Conservation (phyloP, 2,329 filamentous ascomycete genomes). For the Penicillium expansum region DNA sequence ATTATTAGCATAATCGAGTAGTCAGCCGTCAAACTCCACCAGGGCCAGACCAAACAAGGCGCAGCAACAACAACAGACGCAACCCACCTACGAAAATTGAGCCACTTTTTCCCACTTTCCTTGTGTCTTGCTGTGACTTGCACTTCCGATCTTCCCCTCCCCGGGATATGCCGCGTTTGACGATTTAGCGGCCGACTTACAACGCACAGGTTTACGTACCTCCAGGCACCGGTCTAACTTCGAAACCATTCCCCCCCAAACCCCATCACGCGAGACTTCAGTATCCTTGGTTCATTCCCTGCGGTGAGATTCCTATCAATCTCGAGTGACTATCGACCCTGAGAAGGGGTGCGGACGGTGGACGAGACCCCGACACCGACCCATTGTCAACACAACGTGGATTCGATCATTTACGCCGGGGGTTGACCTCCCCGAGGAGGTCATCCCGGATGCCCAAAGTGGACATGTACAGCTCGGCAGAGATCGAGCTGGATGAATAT, state of each 20-base stretch:
- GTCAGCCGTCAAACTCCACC: slow-evolving; percentile 18
- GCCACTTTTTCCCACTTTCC: slow-evolving; percentile 7
- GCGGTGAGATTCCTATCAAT: background rate
- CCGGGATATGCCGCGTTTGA: slow-evolving; percentile 5
- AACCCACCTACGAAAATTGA: slow-evolving; percentile 4
- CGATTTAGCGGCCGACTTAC: slow-evolving; percentile 1
- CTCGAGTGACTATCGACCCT: background rate
- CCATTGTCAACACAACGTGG: slow-evolving; percentile 35
- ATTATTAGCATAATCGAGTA: slow-evolving; percentile 14
- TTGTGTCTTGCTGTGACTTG: slow-evolving; percentile 10
- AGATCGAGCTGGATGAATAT: slow-evolving; percentile 13
- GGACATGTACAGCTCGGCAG: slow-evolving; percentile 33
- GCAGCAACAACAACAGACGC: slow-evolving; percentile 18
- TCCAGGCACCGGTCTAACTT: slow-evolving; percentile 5
- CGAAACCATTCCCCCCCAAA: background rate
- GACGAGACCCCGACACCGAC: slow-evolving; percentile 3
- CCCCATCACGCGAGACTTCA: background rate
- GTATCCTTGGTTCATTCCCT: background rate
- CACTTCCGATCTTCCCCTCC: slow-evolving; percentile 2
- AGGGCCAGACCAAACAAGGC: slow-evolving; percentile 26
- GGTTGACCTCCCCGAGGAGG: slow-evolving; percentile 44
- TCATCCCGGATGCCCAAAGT: slow-evolving; percentile 34
- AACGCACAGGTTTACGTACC: background rate
- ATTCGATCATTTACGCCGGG: slow-evolving; percentile 35
- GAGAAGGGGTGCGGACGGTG: background rate